Conservation (phyloP, 2,329 filamentous ascomycete genomes). For the Ophiostoma ulmi region DNA sequence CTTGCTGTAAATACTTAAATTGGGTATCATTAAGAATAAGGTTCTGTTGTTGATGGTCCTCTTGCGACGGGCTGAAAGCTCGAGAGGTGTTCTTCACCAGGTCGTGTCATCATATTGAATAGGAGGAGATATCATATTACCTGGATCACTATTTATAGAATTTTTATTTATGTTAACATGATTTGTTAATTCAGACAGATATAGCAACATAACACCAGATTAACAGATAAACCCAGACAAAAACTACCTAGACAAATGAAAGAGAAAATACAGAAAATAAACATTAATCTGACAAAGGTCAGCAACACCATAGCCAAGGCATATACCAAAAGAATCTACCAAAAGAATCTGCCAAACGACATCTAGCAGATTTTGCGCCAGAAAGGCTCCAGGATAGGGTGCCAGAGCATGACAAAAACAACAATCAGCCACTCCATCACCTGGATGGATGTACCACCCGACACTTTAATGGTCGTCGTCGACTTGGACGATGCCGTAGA, state of each 20-base stretch:
- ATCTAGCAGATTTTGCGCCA: slow-evolving; percentile 21
- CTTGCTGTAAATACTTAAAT: too few relatives aligned
- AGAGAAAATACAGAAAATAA: not conserved
- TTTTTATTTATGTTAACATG: not conserved
- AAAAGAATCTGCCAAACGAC: not conserved
- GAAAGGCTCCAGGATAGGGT: slow-evolving; percentile 24
- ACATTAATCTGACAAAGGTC: not conserved
- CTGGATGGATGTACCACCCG: slow-evolving; percentile 26
- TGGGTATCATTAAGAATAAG: too few relatives aligned
- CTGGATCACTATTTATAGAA: not conserved
- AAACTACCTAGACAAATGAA: not conserved
- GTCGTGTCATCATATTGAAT: too few relatives aligned
- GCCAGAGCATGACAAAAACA: slow-evolving; percentile 26
- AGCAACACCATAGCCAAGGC: not conserved
- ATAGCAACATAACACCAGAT: too few relatives aligned
- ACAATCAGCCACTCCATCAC: slow-evolving; percentile 29
- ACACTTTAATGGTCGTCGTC: slow-evolving; percentile 14
- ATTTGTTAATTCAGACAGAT: too few relatives aligned
- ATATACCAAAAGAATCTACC: not conserved
- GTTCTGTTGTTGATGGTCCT: too few relatives aligned
- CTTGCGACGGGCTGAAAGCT: too few relatives aligned
- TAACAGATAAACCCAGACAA: not conserved
- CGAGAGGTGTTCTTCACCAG: too few relatives aligned
- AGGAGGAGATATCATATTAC: not conserved
- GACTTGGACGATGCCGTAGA: not conserved